A percentile compares a stretch with the other conserved stretches of the same genome.
phyloP scores from a whole-genome alignment of 176 grass and related monocot species.

The Chrysopogon serrulatus region DNA sequence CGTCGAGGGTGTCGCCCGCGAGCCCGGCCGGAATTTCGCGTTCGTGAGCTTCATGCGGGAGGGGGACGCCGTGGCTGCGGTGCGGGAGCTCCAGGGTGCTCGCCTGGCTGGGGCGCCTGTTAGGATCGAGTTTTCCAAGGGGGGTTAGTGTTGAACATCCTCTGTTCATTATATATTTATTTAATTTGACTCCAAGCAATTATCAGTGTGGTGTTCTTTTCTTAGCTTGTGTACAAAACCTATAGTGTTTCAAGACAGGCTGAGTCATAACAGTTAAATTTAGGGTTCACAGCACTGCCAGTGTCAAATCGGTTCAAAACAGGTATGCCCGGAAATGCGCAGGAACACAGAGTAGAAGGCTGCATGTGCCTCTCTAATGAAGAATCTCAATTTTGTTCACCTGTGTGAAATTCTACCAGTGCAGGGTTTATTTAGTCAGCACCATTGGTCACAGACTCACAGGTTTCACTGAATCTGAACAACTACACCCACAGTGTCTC shows the following conservation, averaged over 20 bases:
- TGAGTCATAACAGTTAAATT: neutral
- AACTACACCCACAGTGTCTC: neutral
- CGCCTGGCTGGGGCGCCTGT: constrained; percentile 48
- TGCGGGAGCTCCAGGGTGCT: constrained; percentile 62
- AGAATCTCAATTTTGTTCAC: constrained; percentile 4
- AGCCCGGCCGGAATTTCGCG: constrained; percentile 64
- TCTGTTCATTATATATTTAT: constrained; percentile 21
- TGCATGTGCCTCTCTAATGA: neutral
- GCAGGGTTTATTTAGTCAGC: constrained; percentile 1
- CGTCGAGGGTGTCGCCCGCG: constrained; percentile 49
- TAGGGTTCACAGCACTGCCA: neutral
- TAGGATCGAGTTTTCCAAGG: constrained; percentile 99
- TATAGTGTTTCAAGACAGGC: constrained; percentile 2
- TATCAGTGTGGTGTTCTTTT: neutral
- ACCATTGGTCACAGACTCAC: neutral
- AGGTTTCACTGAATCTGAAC: neutral
- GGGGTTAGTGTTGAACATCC: constrained; percentile 87
- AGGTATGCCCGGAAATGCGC: neutral
- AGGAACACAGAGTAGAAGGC: neutral
- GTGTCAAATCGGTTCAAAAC: neutral
- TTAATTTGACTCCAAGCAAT: constrained; percentile 19
- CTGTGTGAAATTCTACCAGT: neutral
- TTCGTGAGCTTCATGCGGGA: constrained; percentile 70
- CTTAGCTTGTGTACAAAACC: neutral
- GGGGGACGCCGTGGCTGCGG: constrained; percentile 54